Percentiles rank a stretch among this genome's conserved stretches.
Conservation (phyloP, 83 land plant genomes). For the Picea mariana region DNA sequence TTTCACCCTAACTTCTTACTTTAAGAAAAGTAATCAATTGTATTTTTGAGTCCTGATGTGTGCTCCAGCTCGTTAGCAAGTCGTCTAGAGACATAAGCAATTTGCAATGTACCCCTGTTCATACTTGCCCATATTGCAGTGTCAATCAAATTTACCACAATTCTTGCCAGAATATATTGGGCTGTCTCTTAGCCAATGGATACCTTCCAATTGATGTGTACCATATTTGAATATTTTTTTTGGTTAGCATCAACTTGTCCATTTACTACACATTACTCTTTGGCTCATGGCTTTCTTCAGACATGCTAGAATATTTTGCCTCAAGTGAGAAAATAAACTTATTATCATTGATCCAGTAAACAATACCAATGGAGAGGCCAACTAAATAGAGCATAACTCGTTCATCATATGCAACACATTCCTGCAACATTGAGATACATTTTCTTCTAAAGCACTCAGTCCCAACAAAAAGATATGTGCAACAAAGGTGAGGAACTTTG, state of each 20-base stretch:
- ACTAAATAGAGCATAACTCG: slow-evolving; percentile 74
- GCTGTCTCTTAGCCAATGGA: too few species aligned
- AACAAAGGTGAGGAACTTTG: slow-evolving; percentile 64
- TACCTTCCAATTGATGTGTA: neutral
- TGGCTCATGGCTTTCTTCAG: slow-evolving; percentile 14
- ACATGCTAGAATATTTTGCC: too few species aligned
- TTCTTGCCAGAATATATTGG: too few species aligned
- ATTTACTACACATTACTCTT: neutral
- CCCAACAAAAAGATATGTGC: slow-evolving; percentile 64
- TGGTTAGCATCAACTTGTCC: neutral
- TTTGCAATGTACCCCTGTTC: too few species aligned
- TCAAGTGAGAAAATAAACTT: slow-evolving; percentile 27
- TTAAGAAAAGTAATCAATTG: too few species aligned
- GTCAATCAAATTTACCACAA: too few species aligned
- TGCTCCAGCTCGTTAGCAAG: too few species aligned
- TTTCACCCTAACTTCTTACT: too few species aligned
- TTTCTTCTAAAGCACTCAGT: slow-evolving; percentile 31
- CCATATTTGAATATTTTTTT: neutral
- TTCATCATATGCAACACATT: slow-evolving; percentile 44
- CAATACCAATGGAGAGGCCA: slow-evolving; percentile 69
- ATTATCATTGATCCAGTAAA: slow-evolving; percentile 81
- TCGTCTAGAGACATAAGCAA: too few species aligned
- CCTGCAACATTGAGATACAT: slow-evolving; percentile 44
- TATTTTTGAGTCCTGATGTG: too few species aligned
- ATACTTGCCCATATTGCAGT: too few species aligned